Evolutionary conservation across 2,329 filamentous ascomycete species (phyloP), one percentile per base, ranked within the genome.

Genomic region (Grosmannia serpens): DNA sequence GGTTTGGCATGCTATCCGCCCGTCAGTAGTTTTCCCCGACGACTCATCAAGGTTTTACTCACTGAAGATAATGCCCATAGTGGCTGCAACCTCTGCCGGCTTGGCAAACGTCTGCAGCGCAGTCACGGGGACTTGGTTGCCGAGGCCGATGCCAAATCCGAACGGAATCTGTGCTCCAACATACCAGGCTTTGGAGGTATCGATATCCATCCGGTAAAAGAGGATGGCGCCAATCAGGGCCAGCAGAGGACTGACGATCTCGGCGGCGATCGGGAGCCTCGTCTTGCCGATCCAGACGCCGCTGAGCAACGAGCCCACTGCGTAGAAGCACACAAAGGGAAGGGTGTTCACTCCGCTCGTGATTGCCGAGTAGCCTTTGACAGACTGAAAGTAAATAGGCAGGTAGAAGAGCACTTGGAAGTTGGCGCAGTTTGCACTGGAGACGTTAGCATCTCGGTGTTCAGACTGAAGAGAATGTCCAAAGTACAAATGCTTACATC

Each of bases 231-330:
- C 56, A 9, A 47, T 13, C 20, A 44, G 10, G 24, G 55, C 17
- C 24, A 57, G 55, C 3, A 57, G 29, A 10, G 22, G 22, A 44
- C 55, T 57, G 22, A 44, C 24, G 22, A 51, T 20, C 44, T 57
- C 47, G 27, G 4, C 6, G 6, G 47, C 22, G 5, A 15, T 20
- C 9, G 26, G 24, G 22, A 51, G 27, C 17, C 33, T 20, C 24
- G 55, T 57, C 47, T 57, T 57, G 47, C 55, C 24, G 17, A 57
- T 31, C 22, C n/a, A 31, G 33, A 52, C 1, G 53, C 59, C 59
- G 41, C 41, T 55, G 26, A 55, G 24, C 15, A 55, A 22, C 7
- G 41, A 31, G 15, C 53, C 53, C 27, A 49, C 17, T n/a, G 41
- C 41, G 13, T 22, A 55, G 13, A 55, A 46, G 35, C 11, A 27